These are phyloP conservation scores for Aspergillus fumigatus DNA, from an alignment of 2,329 filamentous ascomycete genomes.

Conservation along the genomic window DNA sequence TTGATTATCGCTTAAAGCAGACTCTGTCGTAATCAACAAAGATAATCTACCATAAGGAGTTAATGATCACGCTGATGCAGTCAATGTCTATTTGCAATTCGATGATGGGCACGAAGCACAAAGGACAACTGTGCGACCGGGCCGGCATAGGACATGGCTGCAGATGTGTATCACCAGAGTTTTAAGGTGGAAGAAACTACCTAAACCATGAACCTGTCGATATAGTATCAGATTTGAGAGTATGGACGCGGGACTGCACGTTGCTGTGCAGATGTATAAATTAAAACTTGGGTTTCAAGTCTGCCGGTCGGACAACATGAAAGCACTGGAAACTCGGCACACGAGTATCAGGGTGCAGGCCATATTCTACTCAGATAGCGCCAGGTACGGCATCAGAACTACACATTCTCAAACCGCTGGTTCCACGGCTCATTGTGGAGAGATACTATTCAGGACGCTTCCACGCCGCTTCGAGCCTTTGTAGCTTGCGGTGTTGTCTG, in stretches of 20 bases:
- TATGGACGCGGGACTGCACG: no score
- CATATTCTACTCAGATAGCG: not conserved
- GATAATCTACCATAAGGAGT: not conserved
- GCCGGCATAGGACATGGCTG: not conserved
- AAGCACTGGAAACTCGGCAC: not conserved
- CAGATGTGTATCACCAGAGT: not conserved
- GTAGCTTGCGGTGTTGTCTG: not conserved
- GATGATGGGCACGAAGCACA: no score
- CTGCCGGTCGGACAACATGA: no score
- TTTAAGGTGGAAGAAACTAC: not conserved
- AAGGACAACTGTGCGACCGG: not conserved
- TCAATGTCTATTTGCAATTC: not conserved
- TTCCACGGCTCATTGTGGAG: not conserved
- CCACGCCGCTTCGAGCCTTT: not conserved
- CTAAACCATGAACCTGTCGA: not conserved
- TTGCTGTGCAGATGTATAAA: not conserved
- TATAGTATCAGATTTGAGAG: not conserved
- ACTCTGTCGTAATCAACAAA: not conserved
- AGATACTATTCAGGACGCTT: not conserved
- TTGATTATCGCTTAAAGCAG: not conserved
- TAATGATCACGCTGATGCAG: not conserved
- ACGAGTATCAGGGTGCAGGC: not conserved
- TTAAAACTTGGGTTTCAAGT: not conserved
- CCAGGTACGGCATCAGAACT: not conserved
- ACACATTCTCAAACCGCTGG: not conserved